Base-by-base conservation (phyloP, 768 basidiomycete genomes). In the Kwoniella heveanensis region DNA sequence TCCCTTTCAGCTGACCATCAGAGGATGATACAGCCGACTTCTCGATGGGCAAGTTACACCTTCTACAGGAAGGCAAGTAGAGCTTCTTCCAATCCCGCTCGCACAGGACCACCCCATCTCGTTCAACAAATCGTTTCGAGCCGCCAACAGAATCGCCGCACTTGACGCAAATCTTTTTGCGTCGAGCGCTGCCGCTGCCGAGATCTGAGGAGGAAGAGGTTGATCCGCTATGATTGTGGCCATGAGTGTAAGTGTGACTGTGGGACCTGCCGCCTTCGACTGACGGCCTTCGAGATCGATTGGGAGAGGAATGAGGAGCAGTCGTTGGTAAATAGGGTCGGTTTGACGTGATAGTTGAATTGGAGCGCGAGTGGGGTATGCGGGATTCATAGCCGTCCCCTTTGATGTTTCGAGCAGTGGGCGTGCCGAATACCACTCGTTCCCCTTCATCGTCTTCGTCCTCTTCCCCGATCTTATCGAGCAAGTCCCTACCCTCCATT, bases 11-110 rank as follows among this genome's bases (percentile, higher is more conserved):
- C 79, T 95, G 93, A 1, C 93, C 93, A 74, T 97, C 93, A 13
- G 89, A 86, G 5, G 89, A 90, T 22, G 90, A 92, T 22, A 97
- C 90, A 22, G 92, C 93, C 69, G 89, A 88, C 64, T 87, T 91
- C 82, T 96, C 93, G 49, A 97, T 96, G 0, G 91, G 88, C 22
- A 88, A 75, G 72, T 86, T 86, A 78, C 93, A 97, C 49, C 92
- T 85, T 32, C 92, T 90, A 76, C 93, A 96, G 83, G 92, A 92
- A 65, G 93, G 93, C 66, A 96, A 80, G 82, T 95, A 96, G 88
- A 94, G 89, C 73, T 90, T 87, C 83, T 95, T 96, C 93, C 93
- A 96, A 79, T 93, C 94, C 71, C 80, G 81, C 75, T 93, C 94
- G 79, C 94, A 96, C 70, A 96, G 80, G 37, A 92, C 87, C 81